Percentiles rank a stretch among this genome's conserved stretches.
These are phyloP conservation scores for Verruconis gallopava DNA, from an alignment of 2,329 filamentous ascomycete species.

Conservation along the genomic window DNA sequence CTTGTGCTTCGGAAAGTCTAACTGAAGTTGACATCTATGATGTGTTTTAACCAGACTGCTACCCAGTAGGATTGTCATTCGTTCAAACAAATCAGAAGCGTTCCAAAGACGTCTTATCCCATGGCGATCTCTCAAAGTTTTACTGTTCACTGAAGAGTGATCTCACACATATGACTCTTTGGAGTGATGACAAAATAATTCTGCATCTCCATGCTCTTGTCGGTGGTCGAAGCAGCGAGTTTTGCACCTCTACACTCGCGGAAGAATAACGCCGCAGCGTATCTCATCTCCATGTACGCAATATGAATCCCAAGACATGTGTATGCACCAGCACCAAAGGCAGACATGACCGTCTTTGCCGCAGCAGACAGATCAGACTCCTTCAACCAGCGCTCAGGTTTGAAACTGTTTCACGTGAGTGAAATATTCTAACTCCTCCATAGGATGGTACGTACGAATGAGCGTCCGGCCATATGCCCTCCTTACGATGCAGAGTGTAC, in stretches of 20 bases:
- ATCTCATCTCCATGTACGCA: slow-evolving; percentile 44
- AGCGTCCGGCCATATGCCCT: background rate
- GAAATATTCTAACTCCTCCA: background rate
- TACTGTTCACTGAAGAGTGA: slow-evolving; percentile 5
- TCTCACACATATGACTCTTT: slow-evolving; percentile 8
- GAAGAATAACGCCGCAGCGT: slow-evolving; percentile 41
- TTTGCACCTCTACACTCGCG: slow-evolving; percentile 21
- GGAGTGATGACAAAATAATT: slow-evolving; percentile 9
- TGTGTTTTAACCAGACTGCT: too few species aligned
- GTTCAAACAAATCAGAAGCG: too few species aligned
- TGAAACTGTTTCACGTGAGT: slow-evolving; percentile 17
- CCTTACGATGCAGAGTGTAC: slow-evolving; percentile 8
- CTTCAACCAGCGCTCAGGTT: slow-evolving; percentile 21
- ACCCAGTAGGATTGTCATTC: too few species aligned
- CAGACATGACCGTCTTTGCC: slow-evolving; percentile 47
- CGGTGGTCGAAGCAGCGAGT: slow-evolving; percentile 4
- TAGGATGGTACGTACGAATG: slow-evolving; percentile 1
- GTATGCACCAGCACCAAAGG: slow-evolving; percentile 55
- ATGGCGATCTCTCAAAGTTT: too few species aligned
- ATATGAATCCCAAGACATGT: slow-evolving; percentile 60
- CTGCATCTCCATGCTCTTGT: slow-evolving; percentile 9
- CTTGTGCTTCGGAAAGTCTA: too few species aligned
- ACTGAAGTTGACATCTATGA: too few species aligned
- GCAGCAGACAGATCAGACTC: slow-evolving; percentile 15
- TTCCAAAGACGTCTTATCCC: too few species aligned